Base-by-base conservation (phyloP, 225 moss, liverwort and hornwort species). In the Pseudoscleropodium purum region DNA sequence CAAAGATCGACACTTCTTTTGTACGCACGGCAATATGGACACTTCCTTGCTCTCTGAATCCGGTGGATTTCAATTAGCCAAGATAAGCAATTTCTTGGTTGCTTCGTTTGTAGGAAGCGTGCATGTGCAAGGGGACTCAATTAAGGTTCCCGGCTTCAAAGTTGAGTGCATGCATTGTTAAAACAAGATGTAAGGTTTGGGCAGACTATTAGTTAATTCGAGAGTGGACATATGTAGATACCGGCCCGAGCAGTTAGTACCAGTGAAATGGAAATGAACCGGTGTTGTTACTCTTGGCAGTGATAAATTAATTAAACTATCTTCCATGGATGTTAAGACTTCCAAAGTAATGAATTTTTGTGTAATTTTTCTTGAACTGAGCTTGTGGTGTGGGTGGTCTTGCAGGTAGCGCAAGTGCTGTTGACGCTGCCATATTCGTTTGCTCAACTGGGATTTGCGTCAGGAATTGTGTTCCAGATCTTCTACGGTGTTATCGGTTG, bases 341-440 rank as follows among this genome's bases (percentile, higher is more conserved):
- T 41, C 20, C 41, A 12, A 43, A 61, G 30, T 41, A 59, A 13
- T 43, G 31, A 13, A 7, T 39, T 60, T 39, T 19, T 31, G 31
- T 41, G 61, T 3, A 8, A 16, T n/a, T 39, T 21, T 31, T 31
- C 39, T 65, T 51, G 10, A 57, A 68, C 43, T 43, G 41, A 17
- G 51, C 43, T 23, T 43, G 26, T 23, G 17, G 57, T 70, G 37
- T 36, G 81, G 37, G 29, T 70, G 84, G 34, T 57, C 33, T 62
- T 76, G 56, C 97, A 98, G 98, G 98, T 98, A 51, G 98, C 98
- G 31, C 98, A 98, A 95, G 98, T 98, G 82, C 95, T 98, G 76
- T 82, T 98, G 88, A 98, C 97, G 82, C 93, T 98, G 90, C 98
- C 98, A 9, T 96, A 96, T 84, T 98, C 98, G 10, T 98, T 98